These are phyloP conservation scores for Nitzschia palea DNA, from an alignment of 108 stramenopile genomes.

Conservation along the genomic window DNA sequence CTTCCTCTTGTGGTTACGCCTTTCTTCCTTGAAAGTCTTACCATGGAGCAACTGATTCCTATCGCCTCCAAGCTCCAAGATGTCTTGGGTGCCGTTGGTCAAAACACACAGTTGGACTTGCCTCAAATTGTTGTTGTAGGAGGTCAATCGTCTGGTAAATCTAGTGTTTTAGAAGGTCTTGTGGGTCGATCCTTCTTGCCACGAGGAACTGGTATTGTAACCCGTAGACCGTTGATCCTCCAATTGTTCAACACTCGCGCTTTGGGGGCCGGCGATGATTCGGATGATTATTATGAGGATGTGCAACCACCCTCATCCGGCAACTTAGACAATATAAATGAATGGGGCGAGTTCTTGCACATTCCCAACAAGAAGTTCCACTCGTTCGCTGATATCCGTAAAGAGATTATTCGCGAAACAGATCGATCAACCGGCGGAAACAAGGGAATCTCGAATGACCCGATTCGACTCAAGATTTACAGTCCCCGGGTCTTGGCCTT, in stretches of 20 bases:
- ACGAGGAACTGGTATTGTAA: slow-evolving; percentile 97
- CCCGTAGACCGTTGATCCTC: slow-evolving; percentile 92
- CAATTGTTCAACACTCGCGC: slow-evolving; percentile 81
- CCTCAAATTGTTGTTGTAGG: slow-evolving; percentile 98
- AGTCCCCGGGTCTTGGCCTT: slow-evolving; percentile 93
- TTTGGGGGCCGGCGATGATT: slow-evolving; percentile 15
- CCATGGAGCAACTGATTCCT: slow-evolving; percentile 97
- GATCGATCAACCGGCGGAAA: slow-evolving; percentile 93
- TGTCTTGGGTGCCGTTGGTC: slow-evolving; percentile 95
- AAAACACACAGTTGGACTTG: slow-evolving; percentile 88
- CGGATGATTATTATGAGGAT: slow-evolving; percentile 20
- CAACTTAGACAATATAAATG: slow-evolving; percentile 28
- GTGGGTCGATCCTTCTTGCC: slow-evolving; percentile 95
- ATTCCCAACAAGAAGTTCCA: slow-evolving; percentile 81
- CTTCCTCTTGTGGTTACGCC: not conserved
- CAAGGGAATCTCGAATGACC: slow-evolving; percentile 88
- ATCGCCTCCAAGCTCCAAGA: slow-evolving; percentile 99
- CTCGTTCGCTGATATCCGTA: slow-evolving; percentile 87
- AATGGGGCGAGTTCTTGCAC: slow-evolving; percentile 98
- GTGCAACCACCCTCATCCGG: not conserved
- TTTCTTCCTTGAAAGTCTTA: not conserved
- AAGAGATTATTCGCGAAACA: slow-evolving; percentile 94
- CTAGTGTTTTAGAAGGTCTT: slow-evolving; percentile 94
- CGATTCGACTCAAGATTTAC: slow-evolving; percentile 95
- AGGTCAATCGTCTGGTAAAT: slow-evolving; percentile 96